phyloP scores from a whole-genome alignment of 2,329 filamentous ascomycete genomes.

The Cladosporium cucumerinum region DNA sequence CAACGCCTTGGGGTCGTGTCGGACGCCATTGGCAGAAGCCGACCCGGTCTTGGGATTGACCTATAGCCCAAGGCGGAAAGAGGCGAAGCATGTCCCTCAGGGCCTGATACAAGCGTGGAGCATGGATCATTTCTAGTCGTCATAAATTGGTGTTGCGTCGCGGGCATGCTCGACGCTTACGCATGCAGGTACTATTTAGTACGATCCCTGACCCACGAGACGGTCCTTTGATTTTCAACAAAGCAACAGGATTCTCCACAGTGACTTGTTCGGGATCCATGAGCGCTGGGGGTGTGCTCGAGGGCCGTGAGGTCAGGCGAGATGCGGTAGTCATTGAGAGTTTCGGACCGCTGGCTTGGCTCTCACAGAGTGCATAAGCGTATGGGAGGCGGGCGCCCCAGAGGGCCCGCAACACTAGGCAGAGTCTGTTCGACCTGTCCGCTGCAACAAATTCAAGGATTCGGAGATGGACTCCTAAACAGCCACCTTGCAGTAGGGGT shows the following conservation, averaged over 20 bases:
- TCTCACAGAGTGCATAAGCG: conserved; percentile 13
- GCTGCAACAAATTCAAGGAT: background rate
- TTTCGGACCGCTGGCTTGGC: conserved; percentile 15
- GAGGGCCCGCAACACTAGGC: background rate
- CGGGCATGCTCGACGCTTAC: conserved; percentile 8
- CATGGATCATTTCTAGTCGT: conserved; percentile 11
- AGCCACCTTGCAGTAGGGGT: background rate
- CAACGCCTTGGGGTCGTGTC: conserved; percentile 10
- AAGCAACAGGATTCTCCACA: background rate
- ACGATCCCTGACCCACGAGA: conserved; percentile 6
- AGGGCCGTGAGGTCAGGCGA: conserved; percentile 6
- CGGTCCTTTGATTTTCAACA: background rate
- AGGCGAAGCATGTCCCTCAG: conserved; percentile 7
- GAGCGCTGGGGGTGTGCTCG: background rate
- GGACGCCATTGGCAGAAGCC: conserved; percentile 12
- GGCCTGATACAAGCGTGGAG: conserved; percentile 16
- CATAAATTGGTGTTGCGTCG: background rate
- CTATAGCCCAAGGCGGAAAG: conserved; percentile 10
- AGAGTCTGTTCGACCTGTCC: background rate
- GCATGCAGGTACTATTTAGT: conserved; percentile 10
- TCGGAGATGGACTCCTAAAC: background rate
- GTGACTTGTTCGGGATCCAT: background rate
- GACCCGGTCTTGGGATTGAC: conserved; percentile 12
- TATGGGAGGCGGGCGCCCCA: conserved; percentile 5
- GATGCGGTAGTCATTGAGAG: conserved; percentile 8